phyloP scores from a whole-genome alignment of 2,329 filamentous ascomycete genomes.

The Leptographium flavum region DNA sequence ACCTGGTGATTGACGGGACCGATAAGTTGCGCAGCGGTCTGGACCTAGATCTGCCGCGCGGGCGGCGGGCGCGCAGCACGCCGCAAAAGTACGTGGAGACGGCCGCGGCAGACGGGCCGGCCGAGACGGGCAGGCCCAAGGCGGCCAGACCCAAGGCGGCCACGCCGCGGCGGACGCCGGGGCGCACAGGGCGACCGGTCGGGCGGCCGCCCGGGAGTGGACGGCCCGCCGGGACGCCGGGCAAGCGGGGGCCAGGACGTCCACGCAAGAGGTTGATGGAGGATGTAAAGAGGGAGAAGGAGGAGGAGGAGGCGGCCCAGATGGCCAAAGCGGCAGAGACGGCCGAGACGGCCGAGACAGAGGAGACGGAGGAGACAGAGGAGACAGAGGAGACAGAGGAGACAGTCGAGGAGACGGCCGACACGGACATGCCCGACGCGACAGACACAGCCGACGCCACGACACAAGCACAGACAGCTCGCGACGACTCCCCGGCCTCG shows the following conservation, averaged over 20 bases:
- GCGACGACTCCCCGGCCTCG: not conserved
- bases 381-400: not conserved
- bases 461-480: too few species aligned
- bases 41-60: slow-evolving; percentile 35
- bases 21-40: slow-evolving; percentile 34
- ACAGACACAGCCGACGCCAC: slow-evolving; percentile 1
- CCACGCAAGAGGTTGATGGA: not conserved
- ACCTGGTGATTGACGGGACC: slow-evolving; percentile 10
- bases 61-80: slow-evolving; percentile 9
- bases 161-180: too few species aligned
- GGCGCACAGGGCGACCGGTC: too few species aligned
- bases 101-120: not conserved
- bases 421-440: too few species aligned
- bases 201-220: too few species aligned
- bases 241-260: not conserved
- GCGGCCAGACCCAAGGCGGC: not conserved
- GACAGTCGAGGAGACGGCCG: not conserved
- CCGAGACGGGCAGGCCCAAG: not conserved
- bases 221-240: not conserved
- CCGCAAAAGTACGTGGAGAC: slow-evolving; percentile 6
- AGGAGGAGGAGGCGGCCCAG: slow-evolving; percentile 1
- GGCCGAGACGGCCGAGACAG: not conserved
- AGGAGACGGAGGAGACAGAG: not conserved
- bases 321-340: slow-evolving; percentile 3
- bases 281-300: not conserved